phyloP scores from a whole-genome alignment of 371 early-diverging fungal species.

The Syncephalis plumigaleata region DNA sequence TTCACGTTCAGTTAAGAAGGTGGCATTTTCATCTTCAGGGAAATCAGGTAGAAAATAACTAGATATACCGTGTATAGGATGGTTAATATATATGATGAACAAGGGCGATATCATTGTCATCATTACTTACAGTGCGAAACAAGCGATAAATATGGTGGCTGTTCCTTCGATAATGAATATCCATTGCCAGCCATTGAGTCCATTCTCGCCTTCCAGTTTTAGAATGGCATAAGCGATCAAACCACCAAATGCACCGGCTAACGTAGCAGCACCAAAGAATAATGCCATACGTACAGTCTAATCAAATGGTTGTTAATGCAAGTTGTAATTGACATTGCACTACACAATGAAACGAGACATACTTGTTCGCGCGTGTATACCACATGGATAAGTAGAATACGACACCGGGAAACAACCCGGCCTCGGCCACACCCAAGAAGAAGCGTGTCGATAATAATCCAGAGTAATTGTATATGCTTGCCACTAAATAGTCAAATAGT shows the following conservation, averaged over 20 bases:
- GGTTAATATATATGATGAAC: no score
- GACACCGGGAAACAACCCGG: slow-evolving; percentile 50
- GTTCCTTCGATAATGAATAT: slow-evolving; percentile 6
- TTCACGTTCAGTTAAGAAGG: slow-evolving; percentile 1
- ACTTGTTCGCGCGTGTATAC: slow-evolving; percentile 60
- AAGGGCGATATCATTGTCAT: no score
- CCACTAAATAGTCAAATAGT: no score
- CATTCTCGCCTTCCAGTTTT: slow-evolving; percentile 29
- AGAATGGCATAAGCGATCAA: slow-evolving; percentile 28
- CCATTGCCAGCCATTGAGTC: slow-evolving; percentile 38
- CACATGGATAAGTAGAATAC: slow-evolving; percentile 55
- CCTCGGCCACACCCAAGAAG: slow-evolving; percentile 26
- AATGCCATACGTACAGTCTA: slow-evolving; percentile 25
- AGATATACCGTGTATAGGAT: no score
- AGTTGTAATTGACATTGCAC: no score
- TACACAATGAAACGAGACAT: no score
- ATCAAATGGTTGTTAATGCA: no score
- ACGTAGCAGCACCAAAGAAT: slow-evolving; percentile 38
- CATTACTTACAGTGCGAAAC: background rate
- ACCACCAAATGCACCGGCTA: slow-evolving; percentile 63
- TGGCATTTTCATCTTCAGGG: background rate
- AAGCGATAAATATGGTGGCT: slow-evolving; percentile 2
- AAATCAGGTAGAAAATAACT: background rate
- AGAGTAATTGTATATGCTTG: background rate
- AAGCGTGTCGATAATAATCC: slow-evolving; percentile 28